phyloP scores from a whole-genome alignment of 2,329 filamentous ascomycete species.

The Arachnomyces sp. region DNA sequence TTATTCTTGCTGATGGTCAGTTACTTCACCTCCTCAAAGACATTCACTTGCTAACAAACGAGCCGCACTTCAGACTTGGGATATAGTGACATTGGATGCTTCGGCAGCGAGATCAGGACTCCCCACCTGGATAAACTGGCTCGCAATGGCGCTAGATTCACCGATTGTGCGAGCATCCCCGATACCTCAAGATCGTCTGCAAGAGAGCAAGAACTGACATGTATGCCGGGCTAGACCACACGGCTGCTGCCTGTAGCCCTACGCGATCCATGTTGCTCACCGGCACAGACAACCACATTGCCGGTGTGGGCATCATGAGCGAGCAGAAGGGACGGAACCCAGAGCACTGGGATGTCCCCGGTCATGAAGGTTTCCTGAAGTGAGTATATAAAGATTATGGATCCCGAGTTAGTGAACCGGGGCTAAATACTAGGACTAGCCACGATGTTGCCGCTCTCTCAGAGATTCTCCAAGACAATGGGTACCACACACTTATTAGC shows the following conservation, averaged over 20 bases:
- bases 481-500: conserved; percentile 29
- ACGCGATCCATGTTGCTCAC: conserved; percentile 27
- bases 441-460: conserved; percentile 24
- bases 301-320: conserved; percentile 24
- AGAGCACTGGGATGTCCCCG: conserved; percentile 19
- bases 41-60: background rate
- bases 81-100: conserved; percentile 48
- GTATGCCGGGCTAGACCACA: conserved; percentile 22
- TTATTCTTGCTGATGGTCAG: conserved; percentile 19
- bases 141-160: conserved; percentile 45
- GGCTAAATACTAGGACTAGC: too few relatives aligned
- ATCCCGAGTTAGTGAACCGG: too few relatives aligned
- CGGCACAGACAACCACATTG: conserved; percentile 28
- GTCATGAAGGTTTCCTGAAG: conserved; percentile 32
- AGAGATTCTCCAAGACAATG: conserved; percentile 26
- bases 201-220: conserved; percentile 16
- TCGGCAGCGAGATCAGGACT: conserved; percentile 49
- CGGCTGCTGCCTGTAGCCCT: conserved; percentile 25
- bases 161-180: conserved; percentile 50
- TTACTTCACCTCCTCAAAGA: background rate
- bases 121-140: conserved; percentile 47
- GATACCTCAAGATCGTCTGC: conserved; percentile 20
- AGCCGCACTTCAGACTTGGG: conserved; percentile 34
- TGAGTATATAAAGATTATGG: conserved; percentile 3
- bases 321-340: conserved; percentile 18